Percentiles rank a stretch among this genome's conserved stretches.
Evolutionary conservation across 2,329 filamentous ascomycete genomes (phyloP).

Genomic region (Helicocarpus griseus): DNA sequence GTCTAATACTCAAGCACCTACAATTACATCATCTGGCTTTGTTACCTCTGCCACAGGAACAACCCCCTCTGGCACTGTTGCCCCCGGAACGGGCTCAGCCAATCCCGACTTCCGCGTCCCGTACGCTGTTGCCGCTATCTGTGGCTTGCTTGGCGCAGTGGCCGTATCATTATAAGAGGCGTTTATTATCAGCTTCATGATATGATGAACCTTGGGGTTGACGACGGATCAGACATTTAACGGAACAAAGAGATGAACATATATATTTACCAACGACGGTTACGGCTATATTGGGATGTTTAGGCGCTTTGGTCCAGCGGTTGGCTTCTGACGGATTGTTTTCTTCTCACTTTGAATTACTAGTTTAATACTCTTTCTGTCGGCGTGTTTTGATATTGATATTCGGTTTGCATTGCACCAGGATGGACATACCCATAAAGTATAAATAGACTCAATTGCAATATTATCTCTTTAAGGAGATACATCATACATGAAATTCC

Average conservation of each 20-base stretch:
- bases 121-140: conserved; percentile 14
- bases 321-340: background rate
- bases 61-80: conserved; percentile 5
- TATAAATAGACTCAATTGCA: background rate
- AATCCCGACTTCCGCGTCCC: conserved; percentile 10
- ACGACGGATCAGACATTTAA: conserved; percentile 2
- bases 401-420: background rate
- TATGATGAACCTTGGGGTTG: conserved; percentile 5
- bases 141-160: conserved; percentile 16
- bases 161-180: conserved; percentile 14
- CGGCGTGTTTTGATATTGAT: background rate
- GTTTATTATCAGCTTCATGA: background rate
- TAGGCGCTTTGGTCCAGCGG: background rate
- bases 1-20: conserved; percentile 7
- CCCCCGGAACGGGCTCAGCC: conserved; percentile 16
- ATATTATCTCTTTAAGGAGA: background rate
- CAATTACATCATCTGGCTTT: conserved; percentile 3
- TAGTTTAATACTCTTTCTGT: background rate
- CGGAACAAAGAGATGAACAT: background rate
- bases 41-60: conserved; percentile 1
- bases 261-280: background rate
- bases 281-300: background rate
- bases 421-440: background rate
- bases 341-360: background rate
- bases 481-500: too few relatives aligned